Evolutionary conservation across 345 rosid genomes (phyloP).

Genomic region (Trapa bicornis): DNA sequence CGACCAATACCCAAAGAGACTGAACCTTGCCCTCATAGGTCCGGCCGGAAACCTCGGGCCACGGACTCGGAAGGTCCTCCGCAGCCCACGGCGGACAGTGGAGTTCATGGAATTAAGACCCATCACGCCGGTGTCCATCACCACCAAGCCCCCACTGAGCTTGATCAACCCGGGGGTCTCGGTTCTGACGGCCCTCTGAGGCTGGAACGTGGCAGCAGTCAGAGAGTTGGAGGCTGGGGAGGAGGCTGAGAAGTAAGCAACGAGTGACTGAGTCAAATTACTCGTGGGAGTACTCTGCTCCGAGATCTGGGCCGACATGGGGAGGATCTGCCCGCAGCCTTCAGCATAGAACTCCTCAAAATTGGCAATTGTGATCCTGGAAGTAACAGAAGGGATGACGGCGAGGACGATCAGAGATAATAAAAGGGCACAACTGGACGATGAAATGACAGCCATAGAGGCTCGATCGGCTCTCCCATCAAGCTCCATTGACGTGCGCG

Average conservation of each 20-base stretch:
- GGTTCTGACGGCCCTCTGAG: conserved; percentile 9
- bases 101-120: conserved; percentile 8
- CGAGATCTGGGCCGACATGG: too few species aligned
- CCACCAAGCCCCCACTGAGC: conserved; percentile 25
- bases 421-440: too few species aligned
- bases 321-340: too few species aligned
- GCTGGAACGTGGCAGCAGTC: conserved; percentile 28
- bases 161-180: conserved; percentile 18
- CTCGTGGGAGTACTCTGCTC: neutral
- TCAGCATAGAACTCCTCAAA: too few species aligned
- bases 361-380: too few species aligned
- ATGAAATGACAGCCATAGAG: too few species aligned
- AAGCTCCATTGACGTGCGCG: too few species aligned
- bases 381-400: too few species aligned
- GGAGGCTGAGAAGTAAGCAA: conserved; percentile 20
- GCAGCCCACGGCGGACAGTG: conserved; percentile 16
- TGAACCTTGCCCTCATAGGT: conserved; percentile 21
- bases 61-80: conserved; percentile 31
- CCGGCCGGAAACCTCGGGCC: conserved; percentile 37
- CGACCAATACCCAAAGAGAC: conserved; percentile 60
- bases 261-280: conserved; percentile 7
- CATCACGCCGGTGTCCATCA: conserved; percentile 17
- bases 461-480: too few species aligned
- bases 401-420: too few species aligned
- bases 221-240: conserved; percentile 28